A percentile compares a stretch with the other conserved stretches of the same genome.
Conservation (phyloP, 345 rosid species). For the Eucalyptus decipiens region DNA sequence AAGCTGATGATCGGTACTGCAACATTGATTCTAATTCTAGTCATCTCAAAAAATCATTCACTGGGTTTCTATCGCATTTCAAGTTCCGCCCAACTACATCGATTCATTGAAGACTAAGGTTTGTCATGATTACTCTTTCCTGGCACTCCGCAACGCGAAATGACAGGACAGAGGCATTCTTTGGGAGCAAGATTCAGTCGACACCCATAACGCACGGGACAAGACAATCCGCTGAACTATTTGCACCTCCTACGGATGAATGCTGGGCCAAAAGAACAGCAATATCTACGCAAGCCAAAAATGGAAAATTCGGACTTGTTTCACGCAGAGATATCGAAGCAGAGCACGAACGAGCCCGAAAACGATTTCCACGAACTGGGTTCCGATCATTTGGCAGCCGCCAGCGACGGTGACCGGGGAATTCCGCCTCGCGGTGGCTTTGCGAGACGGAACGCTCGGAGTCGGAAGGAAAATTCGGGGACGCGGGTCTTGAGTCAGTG, state of each 20-base stretch:
- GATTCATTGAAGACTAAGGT: neutral
- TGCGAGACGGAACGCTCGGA: neutral
- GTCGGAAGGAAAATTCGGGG: neutral
- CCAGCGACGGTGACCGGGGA: constrained; percentile 25
- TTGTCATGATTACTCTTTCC: neutral
- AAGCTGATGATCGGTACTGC: neutral
- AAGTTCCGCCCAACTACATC: neutral
- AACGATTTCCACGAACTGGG: constrained; percentile 37
- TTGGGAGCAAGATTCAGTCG: neutral
- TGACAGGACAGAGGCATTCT: neutral
- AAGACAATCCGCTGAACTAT: neutral
- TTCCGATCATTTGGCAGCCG: constrained; percentile 27
- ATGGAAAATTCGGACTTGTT: neutral
- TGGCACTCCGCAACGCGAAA: neutral
- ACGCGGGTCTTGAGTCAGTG: no score
- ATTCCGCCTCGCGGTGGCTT: constrained; percentile 28
- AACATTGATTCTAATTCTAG: neutral
- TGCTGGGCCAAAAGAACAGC: neutral
- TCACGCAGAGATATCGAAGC: constrained; percentile 24
- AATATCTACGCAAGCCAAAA: neutral
- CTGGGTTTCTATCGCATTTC: neutral
- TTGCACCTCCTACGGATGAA: neutral
- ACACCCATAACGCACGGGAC: neutral
- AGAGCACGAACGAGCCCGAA: constrained; percentile 32
- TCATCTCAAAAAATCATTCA: neutral